Evolutionary conservation across 495 filamentous ascomycete genomes (phyloP).

Genomic region (Neurospora sp.): DNA sequence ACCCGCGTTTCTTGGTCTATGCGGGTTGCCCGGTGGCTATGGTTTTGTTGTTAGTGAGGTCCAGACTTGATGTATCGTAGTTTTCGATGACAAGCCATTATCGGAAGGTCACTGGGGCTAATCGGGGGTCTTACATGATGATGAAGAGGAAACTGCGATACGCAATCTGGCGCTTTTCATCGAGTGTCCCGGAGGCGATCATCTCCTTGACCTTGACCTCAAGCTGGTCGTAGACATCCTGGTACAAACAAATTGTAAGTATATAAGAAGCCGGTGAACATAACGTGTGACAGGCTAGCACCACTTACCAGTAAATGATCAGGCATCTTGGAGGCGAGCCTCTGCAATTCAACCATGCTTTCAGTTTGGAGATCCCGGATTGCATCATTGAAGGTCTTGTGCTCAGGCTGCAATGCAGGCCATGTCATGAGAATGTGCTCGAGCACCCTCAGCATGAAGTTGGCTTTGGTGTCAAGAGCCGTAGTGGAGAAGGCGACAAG

Average conservation of each 20-base stretch:
- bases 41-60: constrained; percentile 7
- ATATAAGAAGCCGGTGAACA: background rate
- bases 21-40: constrained; percentile 66
- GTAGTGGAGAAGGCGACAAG: constrained; percentile 76
- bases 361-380: constrained; percentile 76
- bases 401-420: constrained; percentile 55
- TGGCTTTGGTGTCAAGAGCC: constrained; percentile 64
- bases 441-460: constrained; percentile 75
- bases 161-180: constrained; percentile 57
- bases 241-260: constrained; percentile 5
- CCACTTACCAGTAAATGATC: constrained; percentile 64
- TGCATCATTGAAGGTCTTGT: constrained; percentile 74
- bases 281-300: background rate
- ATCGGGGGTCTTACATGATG: constrained; percentile 56
- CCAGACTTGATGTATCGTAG: background rate
- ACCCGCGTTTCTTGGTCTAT: constrained; percentile 57
- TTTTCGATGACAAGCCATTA: background rate
- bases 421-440: constrained; percentile 81
- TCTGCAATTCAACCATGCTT: constrained; percentile 76
- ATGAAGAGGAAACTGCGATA: constrained; percentile 80
- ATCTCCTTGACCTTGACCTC: constrained; percentile 77
- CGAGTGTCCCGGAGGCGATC: constrained; percentile 56
- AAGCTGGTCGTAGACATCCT: constrained; percentile 75
- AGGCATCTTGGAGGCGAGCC: constrained; percentile 80
- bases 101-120: background rate